A percentile compares a stretch with the other conserved stretches of the same genome.
Evolutionary conservation across 345 rosid genomes (phyloP).

Genomic region (Litchi chinensis): DNA sequence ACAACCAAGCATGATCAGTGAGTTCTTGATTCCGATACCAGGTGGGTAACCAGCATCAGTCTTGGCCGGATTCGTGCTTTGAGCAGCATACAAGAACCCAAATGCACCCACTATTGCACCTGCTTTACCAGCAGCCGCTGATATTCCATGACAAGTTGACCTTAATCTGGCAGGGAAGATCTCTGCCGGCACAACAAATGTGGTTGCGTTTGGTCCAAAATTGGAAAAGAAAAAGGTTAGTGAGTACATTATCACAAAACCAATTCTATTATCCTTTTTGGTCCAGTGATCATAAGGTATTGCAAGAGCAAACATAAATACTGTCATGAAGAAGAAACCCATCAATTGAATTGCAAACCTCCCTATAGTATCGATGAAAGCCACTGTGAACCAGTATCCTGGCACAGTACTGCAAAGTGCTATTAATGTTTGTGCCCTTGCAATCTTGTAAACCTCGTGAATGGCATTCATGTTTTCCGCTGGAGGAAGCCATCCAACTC

Average conservation of each 20-base stretch:
- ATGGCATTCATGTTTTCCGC: slow-evolving; percentile 53
- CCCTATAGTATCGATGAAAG: slow-evolving; percentile 50
- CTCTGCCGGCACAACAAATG: slow-evolving; percentile 77
- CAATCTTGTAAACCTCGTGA: slow-evolving; percentile 54
- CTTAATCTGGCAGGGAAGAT: slow-evolving; percentile 76
- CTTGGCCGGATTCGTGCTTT: slow-evolving; percentile 19
- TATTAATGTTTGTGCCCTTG: slow-evolving; percentile 57
- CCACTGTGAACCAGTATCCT: slow-evolving; percentile 71
- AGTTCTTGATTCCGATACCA: slow-evolving; percentile 36
- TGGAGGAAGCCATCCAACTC: slow-evolving; percentile 56
- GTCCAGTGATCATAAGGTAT: slow-evolving; percentile 79
- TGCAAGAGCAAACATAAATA: slow-evolving; percentile 61
- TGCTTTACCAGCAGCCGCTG: slow-evolving; percentile 67
- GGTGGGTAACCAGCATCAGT: slow-evolving; percentile 34
- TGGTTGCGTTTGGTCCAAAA: slow-evolving; percentile 81
- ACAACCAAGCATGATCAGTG: slow-evolving; percentile 33
- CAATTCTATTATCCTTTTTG: slow-evolving; percentile 41
- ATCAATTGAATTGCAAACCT: slow-evolving; percentile 51
- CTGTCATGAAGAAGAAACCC: slow-evolving; percentile 67
- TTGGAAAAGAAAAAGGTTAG: slow-evolving; percentile 76
- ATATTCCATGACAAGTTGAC: slow-evolving; percentile 83
- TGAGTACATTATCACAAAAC: slow-evolving; percentile 61
- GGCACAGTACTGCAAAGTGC: slow-evolving; percentile 67
- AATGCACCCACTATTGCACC: slow-evolving; percentile 78
- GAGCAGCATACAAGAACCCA: slow-evolving; percentile 61